Percentiles rank a stretch among this genome's conserved stretches.
Evolutionary conservation across 495 filamentous ascomycete genomes (phyloP).

Genomic region (Pseudotulostoma volvatum): DNA sequence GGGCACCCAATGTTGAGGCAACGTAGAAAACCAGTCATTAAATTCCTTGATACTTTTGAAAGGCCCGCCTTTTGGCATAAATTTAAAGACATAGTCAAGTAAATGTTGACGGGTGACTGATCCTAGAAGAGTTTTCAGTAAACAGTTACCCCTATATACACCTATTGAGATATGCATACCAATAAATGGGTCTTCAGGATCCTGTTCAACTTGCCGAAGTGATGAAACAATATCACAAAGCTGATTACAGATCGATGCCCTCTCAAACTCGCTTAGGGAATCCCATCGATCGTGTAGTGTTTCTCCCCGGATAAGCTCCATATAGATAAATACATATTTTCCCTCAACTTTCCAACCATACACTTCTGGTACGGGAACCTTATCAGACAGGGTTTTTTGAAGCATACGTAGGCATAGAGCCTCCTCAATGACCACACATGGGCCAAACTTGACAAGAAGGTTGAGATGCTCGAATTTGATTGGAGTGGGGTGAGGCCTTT

Average conservation of each 20-base stretch:
- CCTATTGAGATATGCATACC: constrained; percentile 8
- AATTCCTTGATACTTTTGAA: constrained; percentile 25
- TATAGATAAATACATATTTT: constrained; percentile 29
- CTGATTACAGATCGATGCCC: constrained; percentile 17
- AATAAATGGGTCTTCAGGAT: constrained; percentile 16
- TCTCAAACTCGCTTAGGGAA: constrained; percentile 16
- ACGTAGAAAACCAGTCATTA: constrained; percentile 26
- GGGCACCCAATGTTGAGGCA: constrained; percentile 12
- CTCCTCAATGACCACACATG: constrained; percentile 27
- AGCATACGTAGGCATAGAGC: background rate
- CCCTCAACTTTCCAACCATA: constrained; percentile 25
- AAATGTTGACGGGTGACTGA: constrained; percentile 16
- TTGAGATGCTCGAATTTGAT: constrained; percentile 20
- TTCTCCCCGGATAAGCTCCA: constrained; percentile 27
- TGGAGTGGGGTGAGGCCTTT: constrained; percentile 4
- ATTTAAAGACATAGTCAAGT: constrained; percentile 19
- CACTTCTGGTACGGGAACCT: no score
- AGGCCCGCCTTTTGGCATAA: constrained; percentile 15
- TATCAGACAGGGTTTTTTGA: constrained; percentile 5
- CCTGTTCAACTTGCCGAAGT: constrained; percentile 20
- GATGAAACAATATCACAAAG: constrained; percentile 14
- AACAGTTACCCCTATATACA: constrained; percentile 3
- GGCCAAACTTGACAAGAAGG: constrained; percentile 31
- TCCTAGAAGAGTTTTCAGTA: constrained; percentile 9
- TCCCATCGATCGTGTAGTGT: constrained; percentile 23